These are phyloP conservation scores for Periconia sp. DNA, from an alignment of 2,329 filamentous ascomycete species.

Conservation along the genomic window DNA sequence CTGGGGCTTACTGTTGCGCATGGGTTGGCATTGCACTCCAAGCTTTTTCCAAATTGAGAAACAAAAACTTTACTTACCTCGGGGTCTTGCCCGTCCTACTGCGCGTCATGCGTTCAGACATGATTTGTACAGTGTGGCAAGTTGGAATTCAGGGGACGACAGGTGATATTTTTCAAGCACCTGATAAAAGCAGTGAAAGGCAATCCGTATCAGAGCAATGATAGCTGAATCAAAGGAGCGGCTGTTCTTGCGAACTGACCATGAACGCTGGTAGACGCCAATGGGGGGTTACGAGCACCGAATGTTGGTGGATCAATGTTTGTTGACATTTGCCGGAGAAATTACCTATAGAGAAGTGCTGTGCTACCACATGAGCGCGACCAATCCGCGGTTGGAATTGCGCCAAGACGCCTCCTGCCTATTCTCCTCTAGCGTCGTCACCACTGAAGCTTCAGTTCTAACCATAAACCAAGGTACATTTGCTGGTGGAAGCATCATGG, in stretches of 20 bases:
- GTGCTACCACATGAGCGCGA: background rate
- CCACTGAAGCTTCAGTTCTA: too few species aligned
- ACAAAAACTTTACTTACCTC: conserved; percentile 37
- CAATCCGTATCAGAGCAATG: background rate
- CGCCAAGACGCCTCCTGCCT: conserved; percentile 4
- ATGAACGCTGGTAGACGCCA: conserved; percentile 8
- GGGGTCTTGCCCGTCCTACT: conserved; percentile 53
- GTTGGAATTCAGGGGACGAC: conserved; percentile 7
- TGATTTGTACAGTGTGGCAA: conserved; percentile 18
- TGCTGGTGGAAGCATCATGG: too few species aligned
- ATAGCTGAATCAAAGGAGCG: background rate
- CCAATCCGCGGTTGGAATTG: conserved; percentile 22
- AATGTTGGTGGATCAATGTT: conserved; percentile 16
- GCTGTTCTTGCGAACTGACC: conserved; percentile 9
- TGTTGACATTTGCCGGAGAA: conserved; percentile 20
- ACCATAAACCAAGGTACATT: too few species aligned
- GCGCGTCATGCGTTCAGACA: conserved; percentile 47
- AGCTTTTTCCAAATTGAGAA: background rate
- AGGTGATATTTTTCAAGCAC: background rate
- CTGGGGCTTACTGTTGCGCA: conserved; percentile 38
- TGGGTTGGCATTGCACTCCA: conserved; percentile 21
- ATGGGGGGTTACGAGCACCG: conserved; percentile 3
- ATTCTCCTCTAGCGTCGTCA: too few species aligned
- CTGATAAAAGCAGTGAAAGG: background rate
- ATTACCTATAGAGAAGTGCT: background rate